Conservation (phyloP, 2,329 filamentous ascomycete genomes). For the Penicillium sp. region DNA sequence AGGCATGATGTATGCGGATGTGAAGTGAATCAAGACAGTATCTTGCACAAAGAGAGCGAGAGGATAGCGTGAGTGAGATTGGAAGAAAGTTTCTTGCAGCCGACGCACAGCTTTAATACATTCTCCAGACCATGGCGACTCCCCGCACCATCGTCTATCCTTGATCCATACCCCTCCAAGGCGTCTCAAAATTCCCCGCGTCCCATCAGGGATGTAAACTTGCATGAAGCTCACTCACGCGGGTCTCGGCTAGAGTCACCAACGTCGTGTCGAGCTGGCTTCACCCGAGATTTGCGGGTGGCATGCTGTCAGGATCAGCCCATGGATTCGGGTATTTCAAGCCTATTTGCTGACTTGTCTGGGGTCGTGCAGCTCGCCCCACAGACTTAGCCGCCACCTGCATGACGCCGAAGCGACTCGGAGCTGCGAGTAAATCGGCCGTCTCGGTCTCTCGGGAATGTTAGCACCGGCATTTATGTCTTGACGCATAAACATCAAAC, state of each 20-base stretch:
- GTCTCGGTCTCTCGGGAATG: no score
- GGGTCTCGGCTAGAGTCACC: background rate
- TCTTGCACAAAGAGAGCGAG: background rate
- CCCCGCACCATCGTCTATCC: background rate
- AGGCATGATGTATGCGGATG: slow-evolving; percentile 12
- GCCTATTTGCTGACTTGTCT: background rate
- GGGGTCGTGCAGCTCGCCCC: background rate
- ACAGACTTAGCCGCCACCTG: background rate
- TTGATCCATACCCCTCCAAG: slow-evolving; percentile 1
- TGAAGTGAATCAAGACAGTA: background rate
- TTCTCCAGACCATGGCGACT: background rate
- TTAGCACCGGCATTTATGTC: no score
- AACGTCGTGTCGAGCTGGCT: background rate
- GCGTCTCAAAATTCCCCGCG: background rate
- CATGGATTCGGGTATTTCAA: background rate
- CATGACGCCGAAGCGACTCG: background rate
- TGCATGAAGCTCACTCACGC: background rate
- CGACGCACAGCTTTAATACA: background rate
- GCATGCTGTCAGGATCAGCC: background rate
- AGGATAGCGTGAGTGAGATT: background rate
- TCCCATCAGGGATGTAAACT: background rate
- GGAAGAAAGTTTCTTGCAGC: background rate
- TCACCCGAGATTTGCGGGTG: background rate
- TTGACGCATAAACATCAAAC: no score
- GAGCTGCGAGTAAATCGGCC: background rate